Percentiles rank a stretch among this genome's conserved stretches.
Conservation (phyloP, 345 rosid genomes). For the Melaleuca quinquenervia region DNA sequence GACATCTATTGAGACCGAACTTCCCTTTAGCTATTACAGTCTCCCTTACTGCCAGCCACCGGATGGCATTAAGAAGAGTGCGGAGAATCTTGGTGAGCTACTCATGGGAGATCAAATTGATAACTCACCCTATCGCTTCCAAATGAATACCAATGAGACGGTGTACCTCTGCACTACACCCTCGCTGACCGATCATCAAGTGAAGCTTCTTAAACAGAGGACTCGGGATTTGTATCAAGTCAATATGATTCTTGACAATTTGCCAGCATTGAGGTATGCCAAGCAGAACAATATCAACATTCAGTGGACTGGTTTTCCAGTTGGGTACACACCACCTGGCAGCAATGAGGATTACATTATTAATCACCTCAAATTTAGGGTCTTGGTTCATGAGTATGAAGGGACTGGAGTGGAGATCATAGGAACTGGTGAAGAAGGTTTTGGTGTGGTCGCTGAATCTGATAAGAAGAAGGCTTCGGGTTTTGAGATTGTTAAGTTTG, state of each 20-base stretch:
- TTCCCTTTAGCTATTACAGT: constrained; percentile 38
- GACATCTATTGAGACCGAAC: constrained; percentile 39
- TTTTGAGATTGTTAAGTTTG: constrained; percentile 32
- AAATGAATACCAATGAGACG: constrained; percentile 28
- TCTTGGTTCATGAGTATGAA: constrained; percentile 38
- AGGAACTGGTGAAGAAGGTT: constrained; percentile 45
- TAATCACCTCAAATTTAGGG: constrained; percentile 36
- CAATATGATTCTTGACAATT: constrained; percentile 42
- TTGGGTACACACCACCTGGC: constrained; percentile 26
- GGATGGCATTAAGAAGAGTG: constrained; percentile 25
- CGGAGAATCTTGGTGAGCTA: constrained; percentile 44
- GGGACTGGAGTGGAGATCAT: constrained; percentile 39
- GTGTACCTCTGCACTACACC: constrained; percentile 33
- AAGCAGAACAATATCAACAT: constrained; percentile 27
- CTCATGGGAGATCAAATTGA: constrained; percentile 49
- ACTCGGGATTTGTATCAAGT: constrained; percentile 44
- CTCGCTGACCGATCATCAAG: constrained; percentile 21
- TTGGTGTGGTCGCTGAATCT: constrained; percentile 36
- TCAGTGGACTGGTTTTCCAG: constrained; percentile 45
- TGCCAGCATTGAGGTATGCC: constrained; percentile 40
- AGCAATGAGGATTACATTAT: constrained; percentile 36
- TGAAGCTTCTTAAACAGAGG: constrained; percentile 46
- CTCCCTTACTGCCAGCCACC: constrained; percentile 33
- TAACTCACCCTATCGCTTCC: constrained; percentile 34
- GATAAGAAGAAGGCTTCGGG: constrained; percentile 33